Evolutionary conservation across 2,329 filamentous ascomycete genomes (phyloP).

Genomic region (Botryotinia globosa): DNA sequence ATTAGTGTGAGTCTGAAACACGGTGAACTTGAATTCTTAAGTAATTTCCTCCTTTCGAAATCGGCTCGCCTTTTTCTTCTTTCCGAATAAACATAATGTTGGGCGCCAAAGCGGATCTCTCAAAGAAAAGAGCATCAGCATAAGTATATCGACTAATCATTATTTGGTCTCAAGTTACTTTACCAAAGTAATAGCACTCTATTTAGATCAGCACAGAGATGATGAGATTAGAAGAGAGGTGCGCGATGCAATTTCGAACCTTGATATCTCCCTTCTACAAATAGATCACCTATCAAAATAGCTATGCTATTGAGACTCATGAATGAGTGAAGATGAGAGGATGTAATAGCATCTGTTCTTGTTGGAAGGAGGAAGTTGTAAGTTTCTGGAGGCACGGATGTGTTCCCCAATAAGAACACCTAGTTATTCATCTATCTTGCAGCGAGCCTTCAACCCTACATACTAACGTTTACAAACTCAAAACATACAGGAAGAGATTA

Average conservation of each 20-base stretch:
- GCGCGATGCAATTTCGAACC: not conserved
- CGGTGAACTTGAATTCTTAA: too few species aligned
- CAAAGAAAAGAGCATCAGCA: not conserved
- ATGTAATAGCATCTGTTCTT: not conserved
- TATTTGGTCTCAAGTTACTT: not conserved
- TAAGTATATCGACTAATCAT: not conserved
- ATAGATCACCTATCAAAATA: not conserved
- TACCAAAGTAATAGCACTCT: not conserved
- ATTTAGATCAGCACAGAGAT: not conserved
- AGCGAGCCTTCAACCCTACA: not conserved
- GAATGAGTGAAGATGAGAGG: not conserved
- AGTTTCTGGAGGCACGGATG: not conserved
- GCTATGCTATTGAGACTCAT: not conserved
- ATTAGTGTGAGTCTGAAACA: too few species aligned
- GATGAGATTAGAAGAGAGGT: not conserved
- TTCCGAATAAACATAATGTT: not conserved
- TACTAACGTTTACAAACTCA: too few species aligned
- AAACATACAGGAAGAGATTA: too few species aligned
- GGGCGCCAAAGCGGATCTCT: not conserved
- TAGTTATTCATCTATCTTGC: not conserved
- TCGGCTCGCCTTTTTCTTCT: not conserved
- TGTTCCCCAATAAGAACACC: not conserved
- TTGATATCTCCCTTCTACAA: not conserved
- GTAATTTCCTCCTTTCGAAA: not conserved
- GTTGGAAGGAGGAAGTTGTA: not conserved